phyloP scores from a whole-genome alignment of 257 asterid species.

The Scutellaria barbata region DNA sequence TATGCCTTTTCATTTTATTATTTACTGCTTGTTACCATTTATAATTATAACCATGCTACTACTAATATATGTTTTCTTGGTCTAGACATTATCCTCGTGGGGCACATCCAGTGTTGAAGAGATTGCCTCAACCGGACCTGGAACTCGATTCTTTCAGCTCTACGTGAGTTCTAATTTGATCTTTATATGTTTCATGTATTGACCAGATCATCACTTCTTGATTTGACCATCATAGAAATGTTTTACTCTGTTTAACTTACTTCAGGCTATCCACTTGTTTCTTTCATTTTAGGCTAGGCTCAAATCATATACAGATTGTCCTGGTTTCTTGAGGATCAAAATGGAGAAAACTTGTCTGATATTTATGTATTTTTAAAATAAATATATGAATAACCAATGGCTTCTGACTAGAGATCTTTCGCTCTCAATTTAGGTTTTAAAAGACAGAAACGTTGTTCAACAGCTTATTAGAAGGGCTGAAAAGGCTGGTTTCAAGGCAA shows the following conservation, averaged over 20 bases:
- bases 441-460: slow-evolving; percentile 62
- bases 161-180: slow-evolving; percentile 56
- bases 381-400: background rate
- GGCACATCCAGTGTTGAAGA: slow-evolving; percentile 78
- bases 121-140: slow-evolving; percentile 85
- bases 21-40: background rate
- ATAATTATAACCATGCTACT: background rate
- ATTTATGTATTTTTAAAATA: background rate
- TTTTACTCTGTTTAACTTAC: background rate
- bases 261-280: background rate
- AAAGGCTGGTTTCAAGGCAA: slow-evolving; percentile 81
- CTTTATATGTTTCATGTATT: slow-evolving; percentile 5
- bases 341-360: background rate
- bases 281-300: too few species aligned
- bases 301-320: background rate
- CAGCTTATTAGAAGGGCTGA: slow-evolving; percentile 83
- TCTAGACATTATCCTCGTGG: slow-evolving; percentile 77
- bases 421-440: slow-evolving; percentile 52
- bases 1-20: background rate
- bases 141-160: slow-evolving; percentile 82
- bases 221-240: background rate
- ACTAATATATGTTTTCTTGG: slow-evolving; percentile 34
- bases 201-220: slow-evolving; percentile 17
- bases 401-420: slow-evolving; percentile 25
- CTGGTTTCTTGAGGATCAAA: background rate